phyloP scores from a whole-genome alignment of 1,139 yeast species.

The Taphrina populina region DNA sequence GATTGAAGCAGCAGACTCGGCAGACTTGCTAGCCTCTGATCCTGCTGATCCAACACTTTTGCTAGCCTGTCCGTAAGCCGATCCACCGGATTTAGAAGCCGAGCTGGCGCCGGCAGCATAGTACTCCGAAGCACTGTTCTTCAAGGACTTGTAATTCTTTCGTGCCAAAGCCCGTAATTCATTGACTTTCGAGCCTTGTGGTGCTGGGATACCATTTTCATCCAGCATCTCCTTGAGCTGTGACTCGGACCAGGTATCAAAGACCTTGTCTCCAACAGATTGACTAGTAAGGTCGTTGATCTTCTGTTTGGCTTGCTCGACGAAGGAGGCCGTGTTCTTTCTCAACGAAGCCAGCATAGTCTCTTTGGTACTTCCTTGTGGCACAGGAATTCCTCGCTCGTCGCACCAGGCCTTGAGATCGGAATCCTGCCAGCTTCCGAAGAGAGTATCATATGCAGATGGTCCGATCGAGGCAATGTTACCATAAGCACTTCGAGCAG shows the following conservation, averaged over 20 bases:
- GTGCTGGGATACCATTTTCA: constrained; percentile 49
- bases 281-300: constrained; percentile 28
- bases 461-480: constrained; percentile 45
- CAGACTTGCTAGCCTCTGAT: constrained; percentile 29
- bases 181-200: constrained; percentile 46
- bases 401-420: constrained; percentile 54
- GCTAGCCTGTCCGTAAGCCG: constrained; percentile 34
- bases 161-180: constrained; percentile 39
- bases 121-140: constrained; percentile 29
- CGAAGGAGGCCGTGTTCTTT: constrained; percentile 43
- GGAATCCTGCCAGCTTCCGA: constrained; percentile 53
- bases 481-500: constrained; percentile 48
- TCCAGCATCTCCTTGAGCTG: constrained; percentile 53
- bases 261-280: constrained; percentile 36
- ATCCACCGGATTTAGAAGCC: constrained; percentile 13
- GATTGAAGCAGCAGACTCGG: constrained; percentile 11
- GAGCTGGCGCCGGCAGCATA: constrained; percentile 28
- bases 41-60: no score
- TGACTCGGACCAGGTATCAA: constrained; percentile 52
- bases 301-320: constrained; percentile 37
- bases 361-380: constrained; percentile 46
- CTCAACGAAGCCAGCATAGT: constrained; percentile 48
- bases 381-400: constrained; percentile 49
- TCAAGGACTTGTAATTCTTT: constrained; percentile 32
- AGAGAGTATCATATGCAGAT: constrained; percentile 49